Conservation (phyloP, 2,329 filamentous ascomycete species). For the Blastomyces silverae region DNA sequence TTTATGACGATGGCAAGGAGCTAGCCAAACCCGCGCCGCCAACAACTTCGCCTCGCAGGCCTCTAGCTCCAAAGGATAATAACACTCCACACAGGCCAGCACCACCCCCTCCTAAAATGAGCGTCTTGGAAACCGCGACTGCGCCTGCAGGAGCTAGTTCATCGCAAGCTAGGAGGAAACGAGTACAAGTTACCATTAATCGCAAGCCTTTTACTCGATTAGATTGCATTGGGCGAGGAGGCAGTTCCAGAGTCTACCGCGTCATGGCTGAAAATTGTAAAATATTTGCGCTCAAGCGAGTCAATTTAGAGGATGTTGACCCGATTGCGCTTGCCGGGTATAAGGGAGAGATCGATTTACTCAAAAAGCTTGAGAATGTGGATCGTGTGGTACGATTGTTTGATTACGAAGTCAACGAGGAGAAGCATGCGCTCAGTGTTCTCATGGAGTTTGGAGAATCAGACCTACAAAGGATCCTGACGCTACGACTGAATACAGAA, state of each 20-base stretch:
- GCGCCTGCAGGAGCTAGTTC: conserved; percentile 73
- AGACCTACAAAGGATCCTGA: conserved; percentile 81
- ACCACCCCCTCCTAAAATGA: conserved; percentile 84
- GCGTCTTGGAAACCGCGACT: conserved; percentile 84
- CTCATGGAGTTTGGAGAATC: conserved; percentile 97
- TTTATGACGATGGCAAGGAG: conserved; percentile 35
- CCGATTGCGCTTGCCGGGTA: conserved; percentile 76
- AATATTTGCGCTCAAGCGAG: conserved; percentile 87
- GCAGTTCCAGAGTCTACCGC: conserved; percentile 88
- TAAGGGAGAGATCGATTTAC: conserved; percentile 89
- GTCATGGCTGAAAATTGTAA: conserved; percentile 97
- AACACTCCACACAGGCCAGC: conserved; percentile 74
- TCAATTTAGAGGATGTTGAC: conserved; percentile 84
- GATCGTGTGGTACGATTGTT: conserved; percentile 85
- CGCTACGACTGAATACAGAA: conserved; percentile 62
- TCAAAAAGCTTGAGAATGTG: conserved; percentile 73
- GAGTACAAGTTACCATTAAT: conserved; percentile 80
- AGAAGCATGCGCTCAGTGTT: conserved; percentile 80
- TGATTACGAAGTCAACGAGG: conserved; percentile 89
- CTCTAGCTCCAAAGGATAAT: conserved; percentile 50
- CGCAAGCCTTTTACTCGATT: conserved; percentile 84
- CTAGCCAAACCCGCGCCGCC: conserved; percentile 41
- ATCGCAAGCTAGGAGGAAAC: conserved; percentile 64
- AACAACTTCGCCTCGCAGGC: conserved; percentile 41
- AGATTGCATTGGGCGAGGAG: conserved; percentile 84